Evolutionary conservation across 306 rosid species (phyloP).

Genomic region (Ochetophila trinervis): DNA sequence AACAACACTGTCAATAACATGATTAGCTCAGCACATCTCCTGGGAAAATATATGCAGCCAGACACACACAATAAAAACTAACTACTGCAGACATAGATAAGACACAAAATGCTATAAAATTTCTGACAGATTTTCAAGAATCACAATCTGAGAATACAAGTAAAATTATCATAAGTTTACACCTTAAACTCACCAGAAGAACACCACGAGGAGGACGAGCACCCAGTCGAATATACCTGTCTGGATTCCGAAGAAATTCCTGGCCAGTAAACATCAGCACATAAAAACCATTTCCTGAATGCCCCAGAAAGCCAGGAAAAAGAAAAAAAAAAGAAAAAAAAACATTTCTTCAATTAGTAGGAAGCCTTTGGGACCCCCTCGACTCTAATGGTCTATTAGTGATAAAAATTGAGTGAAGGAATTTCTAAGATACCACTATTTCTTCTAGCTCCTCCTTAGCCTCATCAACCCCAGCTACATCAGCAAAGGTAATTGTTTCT

Average conservation of each 20-base stretch:
- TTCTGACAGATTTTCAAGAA: constrained; percentile 3
- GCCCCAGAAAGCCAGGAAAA: background rate
- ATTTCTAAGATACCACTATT: constrained; percentile 80
- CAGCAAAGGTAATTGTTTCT: constrained; percentile 83
- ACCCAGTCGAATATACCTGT: constrained; percentile 77
- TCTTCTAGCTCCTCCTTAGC: constrained; percentile 99
- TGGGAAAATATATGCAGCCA: constrained; percentile 8
- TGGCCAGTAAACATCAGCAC: constrained; percentile 43
- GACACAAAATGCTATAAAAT: background rate
- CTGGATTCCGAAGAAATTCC: constrained; percentile 99
- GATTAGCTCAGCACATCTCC: background rate
- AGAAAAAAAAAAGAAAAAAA: background rate
- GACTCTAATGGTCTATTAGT: constrained; percentile 4
- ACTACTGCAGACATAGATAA: background rate
- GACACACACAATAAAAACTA: constrained; percentile 2
- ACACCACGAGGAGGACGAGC: constrained; percentile 99
- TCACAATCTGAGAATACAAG: constrained; percentile 11
- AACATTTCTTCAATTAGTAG: background rate
- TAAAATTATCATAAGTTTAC: constrained; percentile 11
- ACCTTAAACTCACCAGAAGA: constrained; percentile 77
- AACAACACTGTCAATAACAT: background rate
- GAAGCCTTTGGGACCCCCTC: constrained; percentile 29
- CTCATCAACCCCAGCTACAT: constrained; percentile 97
- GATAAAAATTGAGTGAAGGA: constrained; percentile 17
- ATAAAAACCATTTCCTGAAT: constrained; percentile 20